Base-by-base conservation (phyloP, 306 rosid species). In the Trifolium subterraneum region DNA sequence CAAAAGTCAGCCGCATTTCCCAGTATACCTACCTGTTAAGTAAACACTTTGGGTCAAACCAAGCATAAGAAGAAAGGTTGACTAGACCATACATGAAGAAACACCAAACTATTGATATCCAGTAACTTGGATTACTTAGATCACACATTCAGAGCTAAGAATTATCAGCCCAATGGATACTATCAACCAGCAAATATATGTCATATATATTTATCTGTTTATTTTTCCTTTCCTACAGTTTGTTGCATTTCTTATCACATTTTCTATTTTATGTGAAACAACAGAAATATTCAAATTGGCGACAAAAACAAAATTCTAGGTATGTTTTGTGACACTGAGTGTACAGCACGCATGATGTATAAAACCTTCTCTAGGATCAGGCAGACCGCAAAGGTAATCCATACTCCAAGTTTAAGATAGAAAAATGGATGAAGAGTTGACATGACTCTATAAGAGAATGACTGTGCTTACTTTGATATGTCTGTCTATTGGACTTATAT, bases 401-500 rank as follows among this genome's bases (percentile, higher is more conserved):
- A 74, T 54, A 22, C 19, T 70, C 31, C n/a, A 74, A 39, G 29
- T 20, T 71, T 54, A 19, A 61, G 72, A 64, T 51, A 36, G 73
- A 73, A 80, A 80, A 58, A 25, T 50, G 58, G 71, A 44, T 56
- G 70, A 64, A 83, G 22, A 74, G 56, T 41, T 35, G 36, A 19
- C 62, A 48, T 45, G 44, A 52, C 41, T 71, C 74, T 22, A 4
- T 35, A 68, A 8, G 54, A 74, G 65, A 68, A 39, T 22, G 45
- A 19, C 64, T 50, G 59, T 78, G 78, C 96, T 88, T 85, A 94
- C 98, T 88, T 94, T 94, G 74, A 94, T 90, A 85, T 94, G 98
- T 77, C 95, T 87, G 80, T 94, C 98, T 70, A 94, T 86, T 31
- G 97, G 98, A 86, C 98, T 91, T 80, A 94, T 82, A 87, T 94